These are phyloP conservation scores for Lactifluus volemus DNA, from an alignment of 768 basidiomycete species.

Conservation along the genomic window DNA sequence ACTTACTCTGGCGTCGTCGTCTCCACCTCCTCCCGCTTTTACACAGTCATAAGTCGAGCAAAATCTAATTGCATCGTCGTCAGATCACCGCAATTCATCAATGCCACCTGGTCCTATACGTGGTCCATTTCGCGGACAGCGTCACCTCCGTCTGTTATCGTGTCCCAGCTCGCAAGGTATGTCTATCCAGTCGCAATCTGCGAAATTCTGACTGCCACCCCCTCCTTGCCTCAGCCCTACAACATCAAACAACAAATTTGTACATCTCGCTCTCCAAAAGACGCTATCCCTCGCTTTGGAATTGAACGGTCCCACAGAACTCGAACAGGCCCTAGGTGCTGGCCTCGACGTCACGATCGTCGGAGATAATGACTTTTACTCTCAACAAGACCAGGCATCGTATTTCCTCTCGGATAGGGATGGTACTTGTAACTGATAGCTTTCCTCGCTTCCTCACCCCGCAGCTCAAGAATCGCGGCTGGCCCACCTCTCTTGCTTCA, in stretches of 20 bases:
- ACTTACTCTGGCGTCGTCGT: conserved; percentile 80
- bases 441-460: not conserved
- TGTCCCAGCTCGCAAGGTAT: conserved; percentile 24
- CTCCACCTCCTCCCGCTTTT: conserved; percentile 91
- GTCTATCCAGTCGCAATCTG: not conserved
- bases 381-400: conserved; percentile 75
- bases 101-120: conserved; percentile 68
- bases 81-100: conserved; percentile 84
- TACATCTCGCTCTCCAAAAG: conserved; percentile 79
- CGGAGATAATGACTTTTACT: conserved; percentile 98
- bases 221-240: conserved; percentile 11
- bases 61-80: conserved; percentile 49
- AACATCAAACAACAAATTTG: conserved; percentile 72
- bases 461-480: conserved; percentile 54
- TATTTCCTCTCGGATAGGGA: not conserved
- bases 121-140: conserved; percentile 33
- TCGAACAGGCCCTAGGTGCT: conserved; percentile 35
- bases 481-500: conserved; percentile 56
- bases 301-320: conserved; percentile 35
- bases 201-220: not conserved
- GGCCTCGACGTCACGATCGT: conserved; percentile 75
- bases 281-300: conserved; percentile 63
- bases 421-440: not conserved
- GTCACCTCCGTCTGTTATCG: conserved; percentile 17
- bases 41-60: conserved; percentile 55